Conservation (phyloP, 768 basidiomycete genomes). For the Tulasnella sp. region DNA sequence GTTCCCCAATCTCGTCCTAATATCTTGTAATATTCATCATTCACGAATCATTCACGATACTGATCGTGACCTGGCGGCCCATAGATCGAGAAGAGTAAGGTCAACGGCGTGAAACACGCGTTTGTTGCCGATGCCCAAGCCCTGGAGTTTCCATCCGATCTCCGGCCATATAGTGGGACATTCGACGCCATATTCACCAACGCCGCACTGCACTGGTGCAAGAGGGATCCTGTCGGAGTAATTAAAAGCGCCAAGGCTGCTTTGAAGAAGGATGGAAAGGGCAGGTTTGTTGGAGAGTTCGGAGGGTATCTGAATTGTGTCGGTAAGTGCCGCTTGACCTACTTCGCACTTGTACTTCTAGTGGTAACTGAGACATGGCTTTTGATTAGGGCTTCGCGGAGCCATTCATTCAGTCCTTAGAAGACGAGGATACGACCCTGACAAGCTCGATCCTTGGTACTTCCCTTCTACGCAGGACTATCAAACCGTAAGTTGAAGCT, state of each 20-base stretch:
- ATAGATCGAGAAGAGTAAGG: slow-evolving; percentile 59
- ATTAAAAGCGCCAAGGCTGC: slow-evolving; percentile 60
- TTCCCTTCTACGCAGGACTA: slow-evolving; percentile 78
- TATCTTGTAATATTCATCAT: neutral
- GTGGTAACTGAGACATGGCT: neutral
- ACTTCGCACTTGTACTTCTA: neutral
- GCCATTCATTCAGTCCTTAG: slow-evolving; percentile 59
- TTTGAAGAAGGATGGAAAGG: slow-evolving; percentile 61
- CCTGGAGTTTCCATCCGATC: slow-evolving; percentile 36
- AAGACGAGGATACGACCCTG: slow-evolving; percentile 61
- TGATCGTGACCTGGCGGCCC: neutral
- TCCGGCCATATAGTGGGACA: neutral
- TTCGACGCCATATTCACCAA: slow-evolving; percentile 77
- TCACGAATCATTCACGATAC: neutral
- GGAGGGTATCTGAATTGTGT: slow-evolving; percentile 74
- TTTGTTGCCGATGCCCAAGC: slow-evolving; percentile 53
- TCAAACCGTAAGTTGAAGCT: slow-evolving; percentile 41
- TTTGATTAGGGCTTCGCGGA: slow-evolving; percentile 58
- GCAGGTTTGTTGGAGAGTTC: slow-evolving; percentile 75
- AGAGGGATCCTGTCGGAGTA: slow-evolving; percentile 67
- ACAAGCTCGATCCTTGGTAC: slow-evolving; percentile 76
- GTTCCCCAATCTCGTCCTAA: slow-evolving; percentile 35
- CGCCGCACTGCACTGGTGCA: slow-evolving; percentile 86
- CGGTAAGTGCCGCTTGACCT: slow-evolving; percentile 48
- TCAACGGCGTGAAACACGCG: slow-evolving; percentile 52